Percentiles rank a stretch among this genome's conserved stretches.
Conservation (phyloP, 257 asterid species). For the Penstemon barbatus region DNA sequence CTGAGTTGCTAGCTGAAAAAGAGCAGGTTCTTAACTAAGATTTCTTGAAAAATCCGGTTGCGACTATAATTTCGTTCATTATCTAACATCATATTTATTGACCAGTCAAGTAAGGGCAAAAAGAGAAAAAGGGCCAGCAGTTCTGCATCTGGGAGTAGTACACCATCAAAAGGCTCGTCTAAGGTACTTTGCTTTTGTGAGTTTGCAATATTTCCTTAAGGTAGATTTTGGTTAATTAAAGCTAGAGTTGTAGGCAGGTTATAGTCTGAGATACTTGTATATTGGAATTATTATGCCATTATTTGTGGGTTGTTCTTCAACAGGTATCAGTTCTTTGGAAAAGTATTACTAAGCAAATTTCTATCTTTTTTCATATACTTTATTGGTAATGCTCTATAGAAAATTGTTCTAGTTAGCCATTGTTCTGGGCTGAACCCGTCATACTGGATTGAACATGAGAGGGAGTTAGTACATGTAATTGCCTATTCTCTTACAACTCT, state of each 20-base stretch:
- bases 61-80: background rate
- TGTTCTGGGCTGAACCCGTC: background rate
- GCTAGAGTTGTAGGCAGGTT: constrained; percentile 2
- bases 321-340: background rate
- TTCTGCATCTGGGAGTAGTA: constrained; percentile 50
- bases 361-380: background rate
- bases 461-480: constrained; percentile 12
- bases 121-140: constrained; percentile 74
- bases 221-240: constrained; percentile 19
- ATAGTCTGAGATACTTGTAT: background rate
- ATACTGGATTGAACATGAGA: background rate
- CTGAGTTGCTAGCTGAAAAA: constrained; percentile 73
- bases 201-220: background rate
- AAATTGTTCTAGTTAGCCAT: background rate
- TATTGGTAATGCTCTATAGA: background rate
- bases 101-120: constrained; percentile 62
- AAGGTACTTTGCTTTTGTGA: constrained; percentile 50
- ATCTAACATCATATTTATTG: constrained; percentile 21
- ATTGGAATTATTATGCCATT: constrained; percentile 16
- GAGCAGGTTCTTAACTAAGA: constrained; percentile 60
- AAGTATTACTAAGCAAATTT: no score
- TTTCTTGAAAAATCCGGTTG: background rate
- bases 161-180: constrained; percentile 58
- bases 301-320: background rate
- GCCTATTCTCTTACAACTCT: background rate